Base-by-base conservation (phyloP, 768 basidiomycete species). In the Megacollybia marginata region DNA sequence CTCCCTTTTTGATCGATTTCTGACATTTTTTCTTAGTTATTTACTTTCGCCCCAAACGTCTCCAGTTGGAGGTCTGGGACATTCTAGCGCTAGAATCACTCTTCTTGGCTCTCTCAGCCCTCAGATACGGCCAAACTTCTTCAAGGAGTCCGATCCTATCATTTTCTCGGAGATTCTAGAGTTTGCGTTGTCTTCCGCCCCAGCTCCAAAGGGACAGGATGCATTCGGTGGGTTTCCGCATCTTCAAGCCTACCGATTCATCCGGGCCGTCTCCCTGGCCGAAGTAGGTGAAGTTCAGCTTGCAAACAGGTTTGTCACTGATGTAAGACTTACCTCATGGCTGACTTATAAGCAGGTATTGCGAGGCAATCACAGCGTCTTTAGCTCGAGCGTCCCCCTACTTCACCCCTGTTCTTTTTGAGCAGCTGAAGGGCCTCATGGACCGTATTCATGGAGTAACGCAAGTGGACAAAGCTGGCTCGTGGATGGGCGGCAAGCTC, bases 91-190 rank as follows among this genome's bases (percentile, higher is more conserved):
- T 19, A 83, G 90, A 10, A 72, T 93, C 28, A 72, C 80, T 5
- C 70, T 97, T 20, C 61, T 93, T 36, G 91, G 92, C n/a, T 75
- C 79, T 16, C 79, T 72, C 51, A 79, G 69, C 59, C 86, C 83
- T 5, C 71, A 68, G 46, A 59, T 60, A 33, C 66, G 62, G 35
- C 74, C 79, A 0, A 71, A 66, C 47, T 82, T 81, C 60, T 66
- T 71, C 60, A 80, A 76, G 61, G 82, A 92, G 59, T 66, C 74
- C 2, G 93, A 96, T 59, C 69, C 85, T 2, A 70, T 92, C 46
- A 79, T 94, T 51, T 79, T 96, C 55, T 84, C 92, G 2, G 96
- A 99, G 68, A 83, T 96, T 44, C 70, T 83, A 12, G 96, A 99
- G 68, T 98, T 92, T 63, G 94, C 91, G 0, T 60, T 92, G 42